These are phyloP conservation scores for Flaveria brownii DNA, from an alignment of 129 eudicot genomes.

Conservation along the genomic window DNA sequence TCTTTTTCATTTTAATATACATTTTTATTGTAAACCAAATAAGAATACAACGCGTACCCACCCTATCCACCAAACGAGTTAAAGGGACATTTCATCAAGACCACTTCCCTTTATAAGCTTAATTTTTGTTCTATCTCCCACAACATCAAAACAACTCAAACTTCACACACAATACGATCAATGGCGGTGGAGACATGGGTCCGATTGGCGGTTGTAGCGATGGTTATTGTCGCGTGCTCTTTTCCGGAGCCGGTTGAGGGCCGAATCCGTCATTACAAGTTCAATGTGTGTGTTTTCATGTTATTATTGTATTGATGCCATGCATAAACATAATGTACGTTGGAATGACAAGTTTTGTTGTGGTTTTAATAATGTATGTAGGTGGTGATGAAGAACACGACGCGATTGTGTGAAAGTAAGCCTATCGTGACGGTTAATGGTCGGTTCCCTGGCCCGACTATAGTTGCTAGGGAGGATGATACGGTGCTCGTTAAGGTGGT, in stretches of 20 bases:
- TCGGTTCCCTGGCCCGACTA: slow-evolving; percentile 77
- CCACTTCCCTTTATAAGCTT: slow-evolving; percentile 35
- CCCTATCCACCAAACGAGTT: slow-evolving; percentile 38
- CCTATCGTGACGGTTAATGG: slow-evolving; percentile 80
- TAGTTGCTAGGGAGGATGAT: slow-evolving; percentile 81
- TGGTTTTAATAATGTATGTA: slow-evolving; percentile 23
- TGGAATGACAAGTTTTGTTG: not conserved
- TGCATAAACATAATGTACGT: not conserved
- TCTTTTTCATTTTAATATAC: slow-evolving; percentile 8
- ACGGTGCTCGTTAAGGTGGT: slow-evolving; percentile 74
- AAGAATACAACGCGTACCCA: slow-evolving; percentile 14
- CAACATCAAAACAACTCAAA: slow-evolving; percentile 30
- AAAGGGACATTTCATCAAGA: slow-evolving; percentile 43
- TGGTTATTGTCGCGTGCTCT: slow-evolving; percentile 43
- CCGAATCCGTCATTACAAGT: slow-evolving; percentile 63
- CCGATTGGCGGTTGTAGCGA: slow-evolving; percentile 29
- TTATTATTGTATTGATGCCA: not conserved
- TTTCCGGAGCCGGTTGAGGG: slow-evolving; percentile 51
- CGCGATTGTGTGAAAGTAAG: slow-evolving; percentile 66
- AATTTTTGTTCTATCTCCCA: slow-evolving; percentile 21
- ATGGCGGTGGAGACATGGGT: slow-evolving; percentile 37
- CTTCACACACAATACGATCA: slow-evolving; percentile 1
- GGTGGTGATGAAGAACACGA: slow-evolving; percentile 72
- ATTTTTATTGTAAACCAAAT: slow-evolving; percentile 6
- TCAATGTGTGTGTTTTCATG: slow-evolving; percentile 53